Base-by-base conservation (phyloP, 1,284 basidiomycete genomes). In the Wallemia mellicola region DNA sequence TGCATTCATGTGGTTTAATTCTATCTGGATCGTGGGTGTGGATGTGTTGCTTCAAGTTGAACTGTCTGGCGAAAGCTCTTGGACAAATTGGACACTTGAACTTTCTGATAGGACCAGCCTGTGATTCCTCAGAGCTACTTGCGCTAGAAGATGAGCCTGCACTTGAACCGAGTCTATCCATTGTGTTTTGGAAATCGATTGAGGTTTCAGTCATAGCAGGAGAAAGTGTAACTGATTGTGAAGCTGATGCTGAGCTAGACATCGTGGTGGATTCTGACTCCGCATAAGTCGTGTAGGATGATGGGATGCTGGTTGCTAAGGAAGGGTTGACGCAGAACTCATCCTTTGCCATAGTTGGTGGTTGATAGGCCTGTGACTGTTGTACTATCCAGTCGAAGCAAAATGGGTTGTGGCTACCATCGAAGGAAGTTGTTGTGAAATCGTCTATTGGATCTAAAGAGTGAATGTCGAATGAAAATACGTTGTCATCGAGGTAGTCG, bases 41-140 rank as follows among this genome's bases (percentile, higher is more conserved):
- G 74, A 86, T 79, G 68, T 89, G 86, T 0, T 86, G 89, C 73
- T 88, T 88, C 61, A 89, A 71, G 65, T 89, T 89, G 70, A 83
- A 89, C 0, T 84, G 84, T n/a, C 86, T 75, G 22, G 85, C 86
- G 65, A 89, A 89, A 0, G 83, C 86, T 80, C 59, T 62, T 48
- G 59, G 61, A 59, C 28, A 63, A 3, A 48, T 11, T 11, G 38
- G 22, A n/a, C 38, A 48, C 38, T 48, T 48, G 38, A 17, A 48
- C 38, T 48, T 48, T 11, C 38, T 11, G 14, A 48, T 48, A 7
- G 38, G 38, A 3, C 38, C 38, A 11, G 38, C 14, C 3, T 48
- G 38, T 5, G 38, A 48, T 48, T 48, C 38, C 5, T 48, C 38
- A 5, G 38, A 48, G 38, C 38, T 48, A n/a, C 14, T 17, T 5